Evolutionary conservation across 805 yeast genomes (phyloP).

Genomic region (Zygosaccharomyces rouxii): DNA sequence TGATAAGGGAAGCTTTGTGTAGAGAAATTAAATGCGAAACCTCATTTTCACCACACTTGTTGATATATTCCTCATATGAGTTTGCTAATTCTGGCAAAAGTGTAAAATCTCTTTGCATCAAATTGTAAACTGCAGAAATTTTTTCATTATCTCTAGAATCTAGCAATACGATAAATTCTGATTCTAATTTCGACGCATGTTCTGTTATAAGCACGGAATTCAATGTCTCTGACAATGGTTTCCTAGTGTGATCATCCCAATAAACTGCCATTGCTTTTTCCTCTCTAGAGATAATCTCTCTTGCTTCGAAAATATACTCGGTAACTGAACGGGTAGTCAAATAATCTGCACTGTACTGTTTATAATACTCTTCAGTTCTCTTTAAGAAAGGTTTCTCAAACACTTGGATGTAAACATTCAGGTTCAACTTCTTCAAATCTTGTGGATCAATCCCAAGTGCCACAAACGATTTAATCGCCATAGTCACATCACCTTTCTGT

Average conservation of each 20-base stretch:
- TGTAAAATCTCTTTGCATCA: conserved; percentile 72
- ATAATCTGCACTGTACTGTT: conserved; percentile 61
- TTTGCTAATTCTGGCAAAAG: conserved; percentile 76
- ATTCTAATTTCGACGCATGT: conserved; percentile 71
- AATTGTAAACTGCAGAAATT: conserved; percentile 68
- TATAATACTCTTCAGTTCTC: conserved; percentile 50
- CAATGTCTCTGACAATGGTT: conserved; percentile 68
- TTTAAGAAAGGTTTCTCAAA: conserved; percentile 77
- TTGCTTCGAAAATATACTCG: conserved; percentile 85
- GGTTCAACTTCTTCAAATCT: conserved; percentile 79
- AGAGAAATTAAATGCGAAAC: conserved; percentile 22
- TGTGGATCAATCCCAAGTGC: conserved; percentile 85
- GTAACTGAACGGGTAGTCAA: conserved; percentile 75
- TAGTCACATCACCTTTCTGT: conserved; percentile 58
- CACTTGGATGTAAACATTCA: conserved; percentile 71
- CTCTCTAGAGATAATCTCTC: conserved; percentile 77
- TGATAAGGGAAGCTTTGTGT: conserved; percentile 20
- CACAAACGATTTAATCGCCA: conserved; percentile 82
- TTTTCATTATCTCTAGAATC: conserved; percentile 59
- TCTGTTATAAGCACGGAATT: conserved; percentile 72
- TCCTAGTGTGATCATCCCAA: conserved; percentile 81
- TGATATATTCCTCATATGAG: conserved; percentile 68
- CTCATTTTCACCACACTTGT: conserved; percentile 49
- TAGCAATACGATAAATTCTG: conserved; percentile 69
- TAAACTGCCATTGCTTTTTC: conserved; percentile 69